Conservation (phyloP, 1,139 yeast genomes). For the Nakaseomyces delphensis region DNA sequence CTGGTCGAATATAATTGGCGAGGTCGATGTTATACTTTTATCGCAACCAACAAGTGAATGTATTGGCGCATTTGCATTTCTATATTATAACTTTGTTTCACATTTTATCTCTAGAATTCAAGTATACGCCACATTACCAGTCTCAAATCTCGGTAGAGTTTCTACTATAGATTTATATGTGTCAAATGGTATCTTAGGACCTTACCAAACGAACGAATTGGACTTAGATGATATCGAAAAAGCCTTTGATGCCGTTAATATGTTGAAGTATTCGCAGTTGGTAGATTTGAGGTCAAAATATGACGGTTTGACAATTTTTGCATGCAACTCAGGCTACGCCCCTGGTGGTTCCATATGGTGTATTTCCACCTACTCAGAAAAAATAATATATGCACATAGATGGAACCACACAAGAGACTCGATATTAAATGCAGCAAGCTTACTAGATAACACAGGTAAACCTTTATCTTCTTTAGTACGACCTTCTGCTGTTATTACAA, state of each 20-base stretch:
- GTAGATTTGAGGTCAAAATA: conserved; percentile 46
- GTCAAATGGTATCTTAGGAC: conserved; percentile 66
- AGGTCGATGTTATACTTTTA: conserved; percentile 58
- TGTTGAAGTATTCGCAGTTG: conserved; percentile 75
- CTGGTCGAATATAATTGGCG: conserved; percentile 41
- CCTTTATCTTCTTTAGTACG: conserved; percentile 59
- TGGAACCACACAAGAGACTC: conserved; percentile 94
- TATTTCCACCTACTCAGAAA: conserved; percentile 63
- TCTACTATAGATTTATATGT: conserved; percentile 77
- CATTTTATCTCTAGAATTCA: conserved; percentile 53
- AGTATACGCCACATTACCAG: conserved; percentile 81
- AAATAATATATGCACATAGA: conserved; percentile 76
- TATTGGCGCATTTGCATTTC: conserved; percentile 68
- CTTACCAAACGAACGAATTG: conserved; percentile 49
- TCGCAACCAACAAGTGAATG: conserved; percentile 83
- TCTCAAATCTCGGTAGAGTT: conserved; percentile 76
- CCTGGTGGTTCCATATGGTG: conserved; percentile 85
- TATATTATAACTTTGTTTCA: conserved; percentile 56
- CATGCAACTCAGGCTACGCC: conserved; percentile 87
- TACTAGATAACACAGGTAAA: conserved; percentile 44
- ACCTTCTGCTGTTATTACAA: conserved; percentile 80
- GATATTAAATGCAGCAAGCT: conserved; percentile 72
- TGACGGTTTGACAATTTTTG: conserved; percentile 64
- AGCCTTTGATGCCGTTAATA: conserved; percentile 59
- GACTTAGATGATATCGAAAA: conserved; percentile 73